These are phyloP conservation scores for Salix exigua DNA, from an alignment of 345 rosid genomes.

Conservation along the genomic window DNA sequence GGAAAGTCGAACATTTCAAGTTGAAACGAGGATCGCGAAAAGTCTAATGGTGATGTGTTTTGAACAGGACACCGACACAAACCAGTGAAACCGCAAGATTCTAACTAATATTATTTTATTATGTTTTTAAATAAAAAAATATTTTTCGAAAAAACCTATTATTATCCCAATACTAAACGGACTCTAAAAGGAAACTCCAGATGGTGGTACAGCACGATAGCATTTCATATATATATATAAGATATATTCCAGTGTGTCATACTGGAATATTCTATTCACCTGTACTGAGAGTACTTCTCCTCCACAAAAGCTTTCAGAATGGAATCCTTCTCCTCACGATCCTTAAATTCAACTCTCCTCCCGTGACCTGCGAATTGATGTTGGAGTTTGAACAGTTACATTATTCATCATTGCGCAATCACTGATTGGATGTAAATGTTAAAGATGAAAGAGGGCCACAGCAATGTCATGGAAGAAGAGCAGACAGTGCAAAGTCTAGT, in stretches of 20 bases:
- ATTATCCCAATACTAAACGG: too few relatives aligned
- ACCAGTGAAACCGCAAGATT: too few relatives aligned
- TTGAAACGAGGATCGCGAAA: neutral
- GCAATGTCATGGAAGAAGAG: too few relatives aligned
- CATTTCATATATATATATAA: too few relatives aligned
- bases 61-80: neutral
- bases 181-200: too few relatives aligned
- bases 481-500: neutral
- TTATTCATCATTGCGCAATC: too few relatives aligned
- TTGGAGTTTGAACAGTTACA: neutral
- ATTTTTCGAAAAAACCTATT: too few relatives aligned
- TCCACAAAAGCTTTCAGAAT: constrained; percentile 19
- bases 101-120: too few relatives aligned
- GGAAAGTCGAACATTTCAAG: neutral
- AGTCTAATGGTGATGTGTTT: too few relatives aligned
- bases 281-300: neutral
- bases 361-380: constrained; percentile 25
- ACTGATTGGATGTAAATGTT: neutral
- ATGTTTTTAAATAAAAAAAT: too few relatives aligned
- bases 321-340: constrained; percentile 16
- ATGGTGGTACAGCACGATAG: too few relatives aligned
- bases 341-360: constrained; percentile 26
- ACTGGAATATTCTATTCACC: neutral
- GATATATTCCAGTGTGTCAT: too few relatives aligned
- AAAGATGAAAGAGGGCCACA: neutral